Evolutionary conservation across 345 rosid species (phyloP).

Genomic region (Eucalyptus curtisii): DNA sequence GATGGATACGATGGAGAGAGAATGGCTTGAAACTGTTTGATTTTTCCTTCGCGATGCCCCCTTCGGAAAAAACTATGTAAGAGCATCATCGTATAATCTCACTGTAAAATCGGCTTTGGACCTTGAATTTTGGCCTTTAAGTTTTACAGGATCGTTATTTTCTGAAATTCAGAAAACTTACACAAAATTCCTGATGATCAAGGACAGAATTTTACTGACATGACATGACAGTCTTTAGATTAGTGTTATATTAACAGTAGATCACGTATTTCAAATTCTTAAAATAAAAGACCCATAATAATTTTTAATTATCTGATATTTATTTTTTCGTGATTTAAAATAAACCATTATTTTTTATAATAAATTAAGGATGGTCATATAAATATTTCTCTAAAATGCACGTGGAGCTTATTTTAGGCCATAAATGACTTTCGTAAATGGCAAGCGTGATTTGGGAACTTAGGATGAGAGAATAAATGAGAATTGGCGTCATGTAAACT

Average conservation of each 20-base stretch:
- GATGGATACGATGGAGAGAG: neutral
- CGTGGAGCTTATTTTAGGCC: fast-evolving
- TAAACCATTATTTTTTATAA: too few species aligned
- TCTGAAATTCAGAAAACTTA: neutral
- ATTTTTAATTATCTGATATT: fast-evolving
- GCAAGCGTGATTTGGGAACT: fast-evolving
- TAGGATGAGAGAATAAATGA: fast-evolving
- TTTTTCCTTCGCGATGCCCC: neutral
- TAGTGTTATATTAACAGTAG: too few species aligned
- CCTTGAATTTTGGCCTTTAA: neutral
- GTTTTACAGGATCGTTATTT: neutral
- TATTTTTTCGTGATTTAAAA: too few species aligned
- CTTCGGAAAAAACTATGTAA: too few species aligned
- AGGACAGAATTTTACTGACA: too few species aligned
- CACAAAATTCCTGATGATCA: neutral
- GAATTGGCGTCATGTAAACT: neutral
- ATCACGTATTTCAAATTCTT: too few species aligned
- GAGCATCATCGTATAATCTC: too few species aligned
- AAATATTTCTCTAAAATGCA: too few species aligned
- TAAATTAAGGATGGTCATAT: too few species aligned
- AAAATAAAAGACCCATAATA: fast-evolving
- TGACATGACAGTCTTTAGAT: too few species aligned
- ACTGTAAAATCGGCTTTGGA: too few species aligned
- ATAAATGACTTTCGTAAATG: neutral
- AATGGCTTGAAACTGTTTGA: neutral